Evolutionary conservation across 2,329 filamentous ascomycete genomes (phyloP).

Genomic region (Sporothrix globosa): DNA sequence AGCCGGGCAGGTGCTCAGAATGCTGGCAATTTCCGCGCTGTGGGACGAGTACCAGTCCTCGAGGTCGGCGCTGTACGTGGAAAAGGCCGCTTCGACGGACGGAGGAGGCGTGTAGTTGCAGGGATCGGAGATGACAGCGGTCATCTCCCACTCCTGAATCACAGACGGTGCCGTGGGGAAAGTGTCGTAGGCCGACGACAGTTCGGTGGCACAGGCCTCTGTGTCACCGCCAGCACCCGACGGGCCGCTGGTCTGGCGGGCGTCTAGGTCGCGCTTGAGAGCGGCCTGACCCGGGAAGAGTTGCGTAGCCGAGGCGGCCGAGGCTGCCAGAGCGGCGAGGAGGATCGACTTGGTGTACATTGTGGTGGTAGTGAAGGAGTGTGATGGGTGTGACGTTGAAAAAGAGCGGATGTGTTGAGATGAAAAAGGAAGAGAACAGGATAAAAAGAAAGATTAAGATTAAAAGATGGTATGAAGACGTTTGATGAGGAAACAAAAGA

Average conservation of each 20-base stretch:
- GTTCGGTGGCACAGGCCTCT: conserved; percentile 35
- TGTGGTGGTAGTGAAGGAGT: conserved; percentile 28
- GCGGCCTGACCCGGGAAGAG: conserved; percentile 33
- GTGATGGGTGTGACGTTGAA: neutral
- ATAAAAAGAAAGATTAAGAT: neutral
- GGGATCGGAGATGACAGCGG: conserved; percentile 36
- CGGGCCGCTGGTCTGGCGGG: conserved; percentile 38
- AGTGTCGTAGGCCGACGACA: conserved; percentile 36
- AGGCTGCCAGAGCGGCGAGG: conserved; percentile 37
- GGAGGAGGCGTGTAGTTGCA: conserved; percentile 37
- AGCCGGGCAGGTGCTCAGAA: conserved; percentile 39
- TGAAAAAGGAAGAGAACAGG: neutral
- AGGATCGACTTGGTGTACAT: conserved; percentile 37
- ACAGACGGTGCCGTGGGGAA: conserved; percentile 39
- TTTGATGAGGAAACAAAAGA: neutral
- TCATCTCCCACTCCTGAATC: conserved; percentile 36
- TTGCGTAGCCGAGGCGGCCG: conserved; percentile 37
- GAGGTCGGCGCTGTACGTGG: conserved; percentile 37
- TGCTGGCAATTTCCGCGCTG: conserved; percentile 36
- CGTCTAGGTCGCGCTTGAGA: conserved; percentile 34
- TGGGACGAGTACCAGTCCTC: conserved; percentile 38
- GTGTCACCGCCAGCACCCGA: neutral
- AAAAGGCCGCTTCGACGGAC: conserved; percentile 36
- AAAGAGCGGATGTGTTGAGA: neutral
- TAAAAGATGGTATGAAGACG: neutral